A percentile compares a stretch with the other conserved stretches of the same genome.
Evolutionary conservation across 1,284 basidiomycete genomes (phyloP).

Genomic region (Heterobasidion occidentale): DNA sequence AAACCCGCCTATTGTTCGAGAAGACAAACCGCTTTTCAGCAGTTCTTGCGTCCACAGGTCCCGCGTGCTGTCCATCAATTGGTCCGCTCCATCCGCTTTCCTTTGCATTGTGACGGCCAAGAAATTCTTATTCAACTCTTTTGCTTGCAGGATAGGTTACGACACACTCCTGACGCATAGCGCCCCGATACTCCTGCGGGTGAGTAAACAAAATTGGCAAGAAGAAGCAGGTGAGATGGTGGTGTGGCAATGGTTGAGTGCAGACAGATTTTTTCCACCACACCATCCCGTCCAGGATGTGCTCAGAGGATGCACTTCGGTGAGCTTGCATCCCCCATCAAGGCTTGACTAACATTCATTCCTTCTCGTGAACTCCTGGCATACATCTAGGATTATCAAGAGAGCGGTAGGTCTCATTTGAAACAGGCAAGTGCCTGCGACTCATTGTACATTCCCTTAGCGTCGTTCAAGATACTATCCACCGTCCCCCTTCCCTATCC

Average conservation of each 20-base stretch:
- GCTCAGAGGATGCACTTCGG: constrained; percentile 52
- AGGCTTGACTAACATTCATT: constrained; percentile 1
- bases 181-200: constrained; percentile 46
- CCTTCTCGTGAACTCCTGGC: background rate
- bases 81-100: constrained; percentile 29
- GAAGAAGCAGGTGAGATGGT: constrained; percentile 39
- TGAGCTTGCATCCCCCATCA: constrained; percentile 27
- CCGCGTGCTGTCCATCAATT: constrained; percentile 54
- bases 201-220: constrained; percentile 1
- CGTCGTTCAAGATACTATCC: constrained; percentile 57
- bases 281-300: constrained; percentile 28
- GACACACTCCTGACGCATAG: constrained; percentile 57
- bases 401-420: constrained; percentile 42
- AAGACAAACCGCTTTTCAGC: constrained; percentile 71
- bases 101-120: no score
- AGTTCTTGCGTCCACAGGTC: constrained; percentile 56
- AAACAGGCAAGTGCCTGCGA: background rate
- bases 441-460: constrained; percentile 18
- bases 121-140: background rate
- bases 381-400: constrained; percentile 54
- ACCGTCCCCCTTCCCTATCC: constrained; percentile 32
- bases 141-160: constrained; percentile 39
- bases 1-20: constrained; percentile 36
- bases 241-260: constrained; percentile 60
- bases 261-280: constrained; percentile 58